These are phyloP conservation scores for Gliomastix tumulicola DNA, from an alignment of 2,329 filamentous ascomycete genomes.

Conservation along the genomic window DNA sequence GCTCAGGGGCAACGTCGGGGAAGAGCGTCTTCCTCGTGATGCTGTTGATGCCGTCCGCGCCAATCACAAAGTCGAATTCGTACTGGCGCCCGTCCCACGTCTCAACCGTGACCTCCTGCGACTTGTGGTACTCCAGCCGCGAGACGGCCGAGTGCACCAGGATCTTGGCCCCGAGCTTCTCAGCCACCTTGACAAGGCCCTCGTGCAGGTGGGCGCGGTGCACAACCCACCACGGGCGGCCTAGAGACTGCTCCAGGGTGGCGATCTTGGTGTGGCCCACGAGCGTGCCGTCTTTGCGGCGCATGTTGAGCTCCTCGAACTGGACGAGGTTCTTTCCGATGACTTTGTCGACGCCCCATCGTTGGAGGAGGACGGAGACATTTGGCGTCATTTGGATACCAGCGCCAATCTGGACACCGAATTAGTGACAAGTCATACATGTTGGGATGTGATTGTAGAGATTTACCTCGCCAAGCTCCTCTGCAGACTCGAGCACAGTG, in stretches of 20 bases:
- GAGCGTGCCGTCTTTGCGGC: background rate
- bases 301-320: background rate
- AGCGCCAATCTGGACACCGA: slow-evolving; percentile 15
- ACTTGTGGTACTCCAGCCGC: background rate
- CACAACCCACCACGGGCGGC: background rate
- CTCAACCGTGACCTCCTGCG: background rate
- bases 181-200: slow-evolving; percentile 1
- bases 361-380: slow-evolving; percentile 12
- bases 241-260: background rate
- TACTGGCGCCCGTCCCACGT: background rate
- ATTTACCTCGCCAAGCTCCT: background rate
- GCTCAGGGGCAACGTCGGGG: background rate
- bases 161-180: slow-evolving; percentile 6
- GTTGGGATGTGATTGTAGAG: background rate
- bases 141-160: background rate
- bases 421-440: background rate
- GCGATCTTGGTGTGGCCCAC: background rate
- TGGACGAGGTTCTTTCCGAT: background rate
- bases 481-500: slow-evolving; percentile 1
- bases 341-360: slow-evolving; percentile 11
- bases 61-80: slow-evolving; percentile 6
- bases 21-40: slow-evolving; percentile 2
- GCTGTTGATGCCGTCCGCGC: slow-evolving; percentile 5
- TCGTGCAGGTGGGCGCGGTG: background rate
- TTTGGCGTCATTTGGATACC: slow-evolving; percentile 23